Evolutionary conservation across 1,284 basidiomycete genomes (phyloP), one percentile per base, ranked within the genome.

Genomic region (Leccinum subrobustum): DNA sequence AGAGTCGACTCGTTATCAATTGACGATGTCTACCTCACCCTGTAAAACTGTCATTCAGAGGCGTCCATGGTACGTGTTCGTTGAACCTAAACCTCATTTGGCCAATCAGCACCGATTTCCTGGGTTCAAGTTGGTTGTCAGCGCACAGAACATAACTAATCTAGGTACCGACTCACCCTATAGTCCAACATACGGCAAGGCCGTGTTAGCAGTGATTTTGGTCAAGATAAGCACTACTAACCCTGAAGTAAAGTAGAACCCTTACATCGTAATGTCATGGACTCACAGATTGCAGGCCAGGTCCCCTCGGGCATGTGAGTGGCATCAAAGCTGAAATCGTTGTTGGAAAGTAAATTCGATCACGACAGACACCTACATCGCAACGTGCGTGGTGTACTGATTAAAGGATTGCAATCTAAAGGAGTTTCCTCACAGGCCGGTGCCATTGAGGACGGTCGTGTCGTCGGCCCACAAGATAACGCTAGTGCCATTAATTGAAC

Each of bases 11-110:
- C 29, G 29, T 29, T 0, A 3, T 29, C 29, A 29, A 27, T 27
- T 3, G 35, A 89, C 61, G 56, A 89, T 86, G 70, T 89, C 88
- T 37, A 88, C 78, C 70, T 89, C 84, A 1, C 85, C 68, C 69
- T 72, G 47, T 42, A 29, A 11, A 23, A n/a, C 3, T 47, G 7
- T 23, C 3, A 44, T 63, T 37, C 1, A 51, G 35, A 33, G 1
- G 18, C 3, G 29, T n/a, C 35, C 23, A 33, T 3, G 2, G 4
- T 20, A 16, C 3, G 2, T 42, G n/a, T 20, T 6, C 7, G 12
- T 18, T 20, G n/a, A 2, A 6, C 27, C 8, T 33, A 7, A 33
- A 65, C 65, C 18, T 51, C n/a, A 29, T 48, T 51, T 37, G 66
- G 61, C 60, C 61, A 66, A 33, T 54, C 3, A 4, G 4, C 16